Base-by-base conservation (phyloP, 1,139 yeast genomes). In the Hansenula anomala region DNA sequence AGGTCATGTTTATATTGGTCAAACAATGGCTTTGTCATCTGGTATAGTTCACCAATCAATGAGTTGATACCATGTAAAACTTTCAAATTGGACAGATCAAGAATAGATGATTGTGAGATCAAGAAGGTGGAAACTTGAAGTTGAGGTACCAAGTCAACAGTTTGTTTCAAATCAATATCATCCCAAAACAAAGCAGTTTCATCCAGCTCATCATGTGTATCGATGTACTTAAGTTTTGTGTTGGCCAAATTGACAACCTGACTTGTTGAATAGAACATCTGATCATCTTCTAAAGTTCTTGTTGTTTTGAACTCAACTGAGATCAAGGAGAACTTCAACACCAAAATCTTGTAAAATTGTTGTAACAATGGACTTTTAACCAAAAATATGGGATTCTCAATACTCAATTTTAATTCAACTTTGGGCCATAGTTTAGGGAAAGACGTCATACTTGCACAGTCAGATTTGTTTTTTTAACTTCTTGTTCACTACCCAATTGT, bases 1-100 rank as follows among this genome's bases (percentile, higher is more conserved):
- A 40, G 33, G 5, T 36, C 38, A 1, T 23, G 18, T 25, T 25
- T 40, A 18, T 28, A 40, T 7, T 28, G 18, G 4, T 28, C 22
- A 9, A 43, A 6, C 16, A 42, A 39, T 14, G 55, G 55, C 3
- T 38, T 44, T 18, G 48, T 37, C 16, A 40, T 40, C 4, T 18
- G 29, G 17, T 48, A 49, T 5, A 53, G 28, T 33, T 52, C 55
- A 3, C 37, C 39, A 14, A 48, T 33, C 8, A 52, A 37, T 19
- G 36, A 20, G 22, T 51, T 52, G 34, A 67, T 40, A 33, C 68
- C 67, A 27, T 59, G 55, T 42, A 67, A 49, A 7, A 63, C 57
- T 6, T 45, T 43, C 8, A 64, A 40, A 29, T 60, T 51, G 1
- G 67, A 56, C 4, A 61, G 36, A 40, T 63, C 59, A 5, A 59